Evolutionary conservation across 805 yeast genomes (phyloP), one percentile per base, ranked within the genome.

Genomic region (Ogataea degrootiae): DNA sequence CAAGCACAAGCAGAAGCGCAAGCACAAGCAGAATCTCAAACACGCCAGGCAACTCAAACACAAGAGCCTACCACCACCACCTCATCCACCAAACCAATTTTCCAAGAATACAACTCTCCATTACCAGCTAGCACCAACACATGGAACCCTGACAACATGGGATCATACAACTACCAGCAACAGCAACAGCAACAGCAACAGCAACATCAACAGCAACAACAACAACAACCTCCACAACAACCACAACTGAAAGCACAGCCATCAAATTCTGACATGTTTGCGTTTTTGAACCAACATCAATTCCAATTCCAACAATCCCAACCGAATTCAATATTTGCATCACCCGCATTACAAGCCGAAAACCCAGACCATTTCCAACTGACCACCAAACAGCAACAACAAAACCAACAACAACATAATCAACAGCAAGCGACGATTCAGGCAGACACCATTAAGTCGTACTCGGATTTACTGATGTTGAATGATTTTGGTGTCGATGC

Each of bases 401-500:
- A 51, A 31, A 19, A 19, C 21, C 58, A 49, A 21, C 52, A 49
- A 17, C 44, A 42, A 23, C 58, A 49, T n/a, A 51, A 48, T 35
- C 53, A 54, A 22, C 47, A 42, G 6, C 55, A 45, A 29, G 49
- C 40, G 4, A 52, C 44, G 23, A 46, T 39, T 29, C 58, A 42
- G 21, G 22, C 31, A 36, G 43, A 45, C 16, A 26, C 26, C 15
- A 44, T 53, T 17, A 58, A 61, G 21, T 60, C 68, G 2, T 60
- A 59, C 38, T 51, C 64, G 2, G 70, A 65, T 47, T 46, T 66
- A 33, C 42, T 67, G 43, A 61, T 65, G 66, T 36, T 65, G 37
- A 63, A 62, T 47, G 89, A 83, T 48, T 85, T 83, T 62, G 86
- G 85, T n/a, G 88, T 88, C 3, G 94, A 86, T 66, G 92, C 89